These are phyloP conservation scores for Fusarium tricinctum DNA, from an alignment of 2,329 filamentous ascomycete species.

Conservation along the genomic window DNA sequence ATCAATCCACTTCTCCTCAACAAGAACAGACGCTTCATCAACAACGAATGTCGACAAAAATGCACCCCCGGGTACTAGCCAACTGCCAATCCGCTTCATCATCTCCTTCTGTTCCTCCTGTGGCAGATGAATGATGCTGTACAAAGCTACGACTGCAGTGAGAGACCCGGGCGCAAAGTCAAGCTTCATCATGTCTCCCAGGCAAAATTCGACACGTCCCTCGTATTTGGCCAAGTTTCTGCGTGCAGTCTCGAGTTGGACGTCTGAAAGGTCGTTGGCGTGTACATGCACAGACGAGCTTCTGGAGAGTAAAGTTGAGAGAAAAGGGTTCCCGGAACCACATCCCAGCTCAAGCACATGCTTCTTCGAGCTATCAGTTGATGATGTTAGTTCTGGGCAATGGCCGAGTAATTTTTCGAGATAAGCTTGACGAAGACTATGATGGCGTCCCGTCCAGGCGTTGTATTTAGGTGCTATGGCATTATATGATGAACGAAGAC, in stretches of 20 bases:
- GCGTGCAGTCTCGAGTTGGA: conserved; percentile 19
- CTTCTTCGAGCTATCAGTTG: neutral
- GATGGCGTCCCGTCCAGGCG: conserved; percentile 23
- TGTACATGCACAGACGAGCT: neutral
- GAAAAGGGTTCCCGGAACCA: conserved; percentile 20
- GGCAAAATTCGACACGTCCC: neutral
- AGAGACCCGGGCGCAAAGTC: conserved; percentile 14
- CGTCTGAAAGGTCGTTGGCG: conserved; percentile 25
- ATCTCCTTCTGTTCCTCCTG: conserved; percentile 23
- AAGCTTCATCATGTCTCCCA: conserved; percentile 28
- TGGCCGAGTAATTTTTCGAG: conserved; percentile 1
- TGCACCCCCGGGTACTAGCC: conserved; percentile 22
- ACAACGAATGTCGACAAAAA: conserved; percentile 15
- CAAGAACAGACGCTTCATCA: neutral
- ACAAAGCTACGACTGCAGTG: conserved; percentile 19
- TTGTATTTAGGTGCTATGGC: conserved; percentile 28
- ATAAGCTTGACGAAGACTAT: conserved; percentile 3
- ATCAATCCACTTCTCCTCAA: conserved; percentile 4
- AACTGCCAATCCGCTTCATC: neutral
- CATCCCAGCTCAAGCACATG: conserved; percentile 30
- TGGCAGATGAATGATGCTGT: conserved; percentile 29
- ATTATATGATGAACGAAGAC: conserved; percentile 19
- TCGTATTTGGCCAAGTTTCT: neutral
- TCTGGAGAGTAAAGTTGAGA: conserved; percentile 7
- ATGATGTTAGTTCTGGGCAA: conserved; percentile 5